phyloP scores from a whole-genome alignment of 1,139 yeast genomes.

The Saccharomyces pastorianus region DNA sequence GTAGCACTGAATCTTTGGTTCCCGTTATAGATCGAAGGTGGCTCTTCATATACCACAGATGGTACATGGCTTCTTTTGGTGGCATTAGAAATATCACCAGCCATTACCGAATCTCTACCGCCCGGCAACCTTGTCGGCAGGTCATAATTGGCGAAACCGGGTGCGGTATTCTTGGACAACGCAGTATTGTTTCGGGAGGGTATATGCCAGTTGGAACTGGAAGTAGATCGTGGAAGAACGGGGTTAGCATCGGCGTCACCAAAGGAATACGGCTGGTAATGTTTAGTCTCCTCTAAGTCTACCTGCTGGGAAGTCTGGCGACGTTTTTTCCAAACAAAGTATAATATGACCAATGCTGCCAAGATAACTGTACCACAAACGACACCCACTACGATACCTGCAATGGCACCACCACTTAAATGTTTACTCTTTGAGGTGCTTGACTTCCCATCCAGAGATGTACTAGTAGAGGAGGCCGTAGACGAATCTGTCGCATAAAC shows the following conservation, averaged over 20 bases:
- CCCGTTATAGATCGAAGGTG: conserved; percentile 25
- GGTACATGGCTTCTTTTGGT: conserved; percentile 8
- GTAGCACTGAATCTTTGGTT: conserved; percentile 53
- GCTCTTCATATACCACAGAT: conserved; percentile 20
- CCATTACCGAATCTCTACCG: neutral
- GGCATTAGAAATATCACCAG: neutral
- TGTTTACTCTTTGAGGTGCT: conserved; percentile 11
- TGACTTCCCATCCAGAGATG: conserved; percentile 6
- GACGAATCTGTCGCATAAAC: conserved; percentile 10
- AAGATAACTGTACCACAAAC: conserved; percentile 42
- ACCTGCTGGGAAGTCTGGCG: conserved; percentile 17
- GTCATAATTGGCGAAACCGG: neutral
- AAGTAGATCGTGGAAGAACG: conserved; percentile 13
- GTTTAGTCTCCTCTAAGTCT: conserved; percentile 29
- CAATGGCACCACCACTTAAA: conserved; percentile 59
- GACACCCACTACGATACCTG: conserved; percentile 63
- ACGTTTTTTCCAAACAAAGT: conserved; percentile 39
- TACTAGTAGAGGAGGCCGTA: conserved; percentile 8
- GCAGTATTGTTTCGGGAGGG: conserved; percentile 15
- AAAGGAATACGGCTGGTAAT: conserved; percentile 31
- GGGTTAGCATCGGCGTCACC: conserved; percentile 29
- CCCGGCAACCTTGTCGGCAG: conserved; percentile 1
- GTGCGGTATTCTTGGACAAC: neutral
- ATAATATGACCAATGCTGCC: conserved; percentile 33
- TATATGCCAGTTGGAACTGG: conserved; percentile 13